A percentile compares a stretch with the other conserved stretches of the same genome.
Conservation (phyloP, 2,329 filamentous ascomycete genomes). For the Diplodia intermedia region DNA sequence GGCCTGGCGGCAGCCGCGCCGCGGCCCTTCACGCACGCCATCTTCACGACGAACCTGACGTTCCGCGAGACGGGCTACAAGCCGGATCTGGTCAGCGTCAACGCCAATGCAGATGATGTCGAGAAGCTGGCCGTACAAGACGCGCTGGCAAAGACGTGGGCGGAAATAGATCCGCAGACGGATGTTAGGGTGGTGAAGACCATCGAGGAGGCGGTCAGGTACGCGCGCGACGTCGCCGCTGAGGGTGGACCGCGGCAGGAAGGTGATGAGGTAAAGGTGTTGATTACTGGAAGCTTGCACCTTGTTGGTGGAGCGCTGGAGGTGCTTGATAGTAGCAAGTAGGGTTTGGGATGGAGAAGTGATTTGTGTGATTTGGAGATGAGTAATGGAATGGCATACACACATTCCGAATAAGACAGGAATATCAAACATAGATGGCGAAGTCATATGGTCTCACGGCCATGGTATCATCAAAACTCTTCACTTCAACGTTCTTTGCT, state of each 20-base stretch:
- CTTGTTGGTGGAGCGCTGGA: conserved; percentile 80
- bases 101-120: conserved; percentile 65
- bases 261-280: conserved; percentile 60
- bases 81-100: conserved; percentile 68
- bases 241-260: conserved; percentile 41
- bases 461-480: too few relatives aligned
- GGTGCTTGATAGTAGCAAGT: conserved; percentile 64
- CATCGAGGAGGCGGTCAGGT: conserved; percentile 72
- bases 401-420: too few relatives aligned
- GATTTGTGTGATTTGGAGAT: too few relatives aligned
- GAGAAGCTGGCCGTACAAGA: conserved; percentile 70
- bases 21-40: conserved; percentile 70
- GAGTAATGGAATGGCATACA: too few relatives aligned
- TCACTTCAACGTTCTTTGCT: too few relatives aligned
- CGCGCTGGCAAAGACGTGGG: conserved; percentile 67
- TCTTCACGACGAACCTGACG: conserved; percentile 83
- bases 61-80: conserved; percentile 67
- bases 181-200: conserved; percentile 66
- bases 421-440: too few relatives aligned
- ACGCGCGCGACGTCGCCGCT: conserved; percentile 55
- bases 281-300: conserved; percentile 86
- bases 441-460: too few relatives aligned
- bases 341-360: background rate
- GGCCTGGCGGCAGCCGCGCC: conserved; percentile 42
- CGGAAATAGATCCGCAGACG: conserved; percentile 47